These are phyloP conservation scores for Sphagnum fallax DNA, from an alignment of 228 moss, liverwort and hornwort genomes.

Conservation along the genomic window DNA sequence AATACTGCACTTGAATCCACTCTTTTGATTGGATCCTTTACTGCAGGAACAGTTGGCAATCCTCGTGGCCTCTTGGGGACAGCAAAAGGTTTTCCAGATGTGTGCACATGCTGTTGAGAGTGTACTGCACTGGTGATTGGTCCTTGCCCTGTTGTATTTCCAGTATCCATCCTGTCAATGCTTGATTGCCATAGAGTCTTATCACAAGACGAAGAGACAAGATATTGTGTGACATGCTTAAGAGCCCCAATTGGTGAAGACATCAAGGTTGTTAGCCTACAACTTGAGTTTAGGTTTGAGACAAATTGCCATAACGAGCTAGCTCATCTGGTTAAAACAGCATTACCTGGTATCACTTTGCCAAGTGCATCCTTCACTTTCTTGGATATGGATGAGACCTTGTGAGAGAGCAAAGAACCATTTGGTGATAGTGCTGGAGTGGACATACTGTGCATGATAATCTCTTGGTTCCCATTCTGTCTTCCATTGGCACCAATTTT, in stretches of 20 bases:
- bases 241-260: background rate
- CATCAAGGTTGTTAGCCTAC: background rate
- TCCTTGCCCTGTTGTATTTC: slow-evolving; percentile 19
- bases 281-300: too few species aligned
- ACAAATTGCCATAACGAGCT: background rate
- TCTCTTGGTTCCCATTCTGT: slow-evolving; percentile 19
- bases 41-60: slow-evolving; percentile 31
- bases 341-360: slow-evolving; percentile 75
- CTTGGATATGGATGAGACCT: slow-evolving; percentile 77
- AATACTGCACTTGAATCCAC: slow-evolving; percentile 9
- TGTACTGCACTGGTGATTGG: slow-evolving; percentile 18
- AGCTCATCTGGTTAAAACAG: background rate
- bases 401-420: slow-evolving; percentile 62
- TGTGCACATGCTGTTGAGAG: slow-evolving; percentile 16
- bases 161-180: too few species aligned
- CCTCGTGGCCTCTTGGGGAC: slow-evolving; percentile 13
- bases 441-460: slow-evolving; percentile 59
- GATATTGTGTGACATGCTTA: background rate
- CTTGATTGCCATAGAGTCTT: background rate
- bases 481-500: slow-evolving; percentile 17
- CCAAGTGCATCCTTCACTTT: slow-evolving; percentile 81
- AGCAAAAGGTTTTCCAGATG: slow-evolving; percentile 13
- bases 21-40: slow-evolving; percentile 22
- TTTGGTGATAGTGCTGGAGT: slow-evolving; percentile 48
- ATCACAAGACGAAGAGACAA: background rate